Percentiles rank a stretch among this genome's conserved stretches.
These are phyloP conservation scores for Brettanomyces bruxellensis DNA, from an alignment of 805 yeast genomes.

Conservation along the genomic window DNA sequence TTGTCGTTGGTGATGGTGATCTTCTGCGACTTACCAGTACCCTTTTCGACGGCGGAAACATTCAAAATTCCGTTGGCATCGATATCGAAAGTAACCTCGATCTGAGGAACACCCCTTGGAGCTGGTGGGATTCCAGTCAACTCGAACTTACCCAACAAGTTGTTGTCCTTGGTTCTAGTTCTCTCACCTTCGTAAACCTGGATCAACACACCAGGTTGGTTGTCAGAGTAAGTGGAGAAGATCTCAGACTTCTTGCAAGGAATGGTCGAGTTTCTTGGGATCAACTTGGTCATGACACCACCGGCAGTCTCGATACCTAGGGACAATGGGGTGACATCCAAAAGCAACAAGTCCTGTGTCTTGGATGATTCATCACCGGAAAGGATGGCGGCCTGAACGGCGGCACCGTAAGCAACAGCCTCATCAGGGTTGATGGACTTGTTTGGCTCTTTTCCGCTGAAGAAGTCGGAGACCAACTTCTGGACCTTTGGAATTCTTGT, in stretches of 20 bases:
- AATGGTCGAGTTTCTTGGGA: conserved; percentile 96
- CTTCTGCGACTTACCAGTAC: conserved; percentile 43
- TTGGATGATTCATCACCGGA: conserved; percentile 93
- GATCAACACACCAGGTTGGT: conserved; percentile 97
- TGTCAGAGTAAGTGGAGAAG: conserved; percentile 94
- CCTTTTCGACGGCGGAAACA: conserved; percentile 50
- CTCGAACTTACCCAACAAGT: conserved; percentile 65
- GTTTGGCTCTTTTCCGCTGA: conserved; percentile 95
- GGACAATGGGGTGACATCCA: conserved; percentile 96
- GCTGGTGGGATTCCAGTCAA: conserved; percentile 65
- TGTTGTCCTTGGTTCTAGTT: conserved; percentile 68
- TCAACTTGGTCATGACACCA: conserved; percentile 97
- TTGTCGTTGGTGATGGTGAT: conserved; percentile 39
- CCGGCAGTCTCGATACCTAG: conserved; percentile 98
- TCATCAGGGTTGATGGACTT: conserved; percentile 96
- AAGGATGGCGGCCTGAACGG: conserved; percentile 95
- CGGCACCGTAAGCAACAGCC: conserved; percentile 99
- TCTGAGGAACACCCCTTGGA: conserved; percentile 75
- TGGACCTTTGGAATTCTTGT: conserved; percentile 97
- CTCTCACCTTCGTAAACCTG: conserved; percentile 91
- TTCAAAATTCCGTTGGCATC: conserved; percentile 72
- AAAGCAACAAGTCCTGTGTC: conserved; percentile 84
- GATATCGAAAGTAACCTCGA: conserved; percentile 66
- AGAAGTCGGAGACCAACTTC: conserved; percentile 90
- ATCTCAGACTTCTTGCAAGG: conserved; percentile 97